A percentile compares a stretch with the other conserved stretches of the same genome.
phyloP scores from a whole-genome alignment of 2,329 filamentous ascomycete genomes.

The Alternaria hordeiaustralica region DNA sequence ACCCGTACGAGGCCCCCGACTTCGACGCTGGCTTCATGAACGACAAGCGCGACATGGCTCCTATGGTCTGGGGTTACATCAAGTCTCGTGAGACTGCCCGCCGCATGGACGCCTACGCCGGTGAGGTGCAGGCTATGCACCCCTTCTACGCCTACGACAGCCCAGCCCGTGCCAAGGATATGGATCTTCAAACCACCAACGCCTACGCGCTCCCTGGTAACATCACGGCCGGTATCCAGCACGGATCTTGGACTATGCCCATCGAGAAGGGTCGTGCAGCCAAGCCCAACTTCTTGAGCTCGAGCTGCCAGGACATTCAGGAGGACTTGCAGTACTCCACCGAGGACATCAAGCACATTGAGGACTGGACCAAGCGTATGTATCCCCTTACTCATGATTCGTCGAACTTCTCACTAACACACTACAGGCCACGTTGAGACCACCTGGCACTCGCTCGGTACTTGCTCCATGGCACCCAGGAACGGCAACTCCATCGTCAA shows the following conservation, averaged over 20 bases:
- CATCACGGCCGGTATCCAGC: constrained; percentile 72
- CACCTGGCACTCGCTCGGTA: constrained; percentile 73
- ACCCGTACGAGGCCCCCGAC: constrained; percentile 76
- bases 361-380: constrained; percentile 64
- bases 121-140: constrained; percentile 69
- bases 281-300: constrained; percentile 63
- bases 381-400: background rate
- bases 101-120: constrained; percentile 78
- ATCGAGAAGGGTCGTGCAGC: constrained; percentile 62
- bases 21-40: constrained; percentile 88
- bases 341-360: constrained; percentile 68
- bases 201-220: constrained; percentile 76
- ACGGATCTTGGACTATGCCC: constrained; percentile 73
- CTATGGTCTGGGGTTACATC: constrained; percentile 82
- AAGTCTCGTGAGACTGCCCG: constrained; percentile 81
- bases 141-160: constrained; percentile 76
- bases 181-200: constrained; percentile 78
- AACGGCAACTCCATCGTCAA: constrained; percentile 82
- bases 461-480: constrained; percentile 77
- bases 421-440: constrained; percentile 68
- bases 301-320: constrained; percentile 66
- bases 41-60: constrained; percentile 82
- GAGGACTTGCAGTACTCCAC: constrained; percentile 71
- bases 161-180: constrained; percentile 71
- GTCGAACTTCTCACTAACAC: background rate